Conservation (phyloP, 1,139 yeast species). For the Zygosaccharomyces pseudobailii region DNA sequence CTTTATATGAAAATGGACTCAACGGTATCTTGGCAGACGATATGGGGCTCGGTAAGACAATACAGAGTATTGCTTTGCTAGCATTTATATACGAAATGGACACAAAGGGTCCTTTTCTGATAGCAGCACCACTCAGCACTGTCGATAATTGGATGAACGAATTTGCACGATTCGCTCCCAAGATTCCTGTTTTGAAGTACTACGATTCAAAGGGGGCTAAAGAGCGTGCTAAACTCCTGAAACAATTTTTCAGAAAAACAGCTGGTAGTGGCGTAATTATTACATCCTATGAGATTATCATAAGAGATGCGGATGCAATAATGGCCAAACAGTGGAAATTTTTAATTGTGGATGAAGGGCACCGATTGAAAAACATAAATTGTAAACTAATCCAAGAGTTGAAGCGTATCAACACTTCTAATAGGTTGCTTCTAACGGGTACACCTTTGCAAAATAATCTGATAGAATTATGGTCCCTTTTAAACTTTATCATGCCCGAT, state of each 20-base stretch:
- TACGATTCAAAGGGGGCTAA: constrained; percentile 52
- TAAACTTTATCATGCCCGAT: constrained; percentile 87
- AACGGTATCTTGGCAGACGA: constrained; percentile 96
- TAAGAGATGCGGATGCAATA: constrained; percentile 57
- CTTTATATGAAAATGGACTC: constrained; percentile 85
- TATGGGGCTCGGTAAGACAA: constrained; percentile 93
- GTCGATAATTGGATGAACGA: constrained; percentile 81
- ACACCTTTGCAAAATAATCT: constrained; percentile 91
- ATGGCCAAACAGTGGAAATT: constrained; percentile 60
- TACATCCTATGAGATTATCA: constrained; percentile 78
- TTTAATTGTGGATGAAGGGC: constrained; percentile 94
- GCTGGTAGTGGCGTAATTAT: constrained; percentile 49
- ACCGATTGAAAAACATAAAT: constrained; percentile 77
- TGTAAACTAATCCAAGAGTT: constrained; percentile 68
- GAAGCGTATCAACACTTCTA: constrained; percentile 59
- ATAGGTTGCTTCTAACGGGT: constrained; percentile 78
- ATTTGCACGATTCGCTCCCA: constrained; percentile 68
- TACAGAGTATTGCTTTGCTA: constrained; percentile 77
- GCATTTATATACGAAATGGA: constrained; percentile 77
- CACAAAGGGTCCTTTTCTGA: constrained; percentile 74
- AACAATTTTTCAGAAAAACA: constrained; percentile 32
- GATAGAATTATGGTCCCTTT: constrained; percentile 82
- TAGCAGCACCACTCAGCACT: constrained; percentile 86
- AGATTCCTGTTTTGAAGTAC: constrained; percentile 57
- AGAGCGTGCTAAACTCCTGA: constrained; percentile 44